Evolutionary conservation across 139 green algal species (phyloP).

Genomic region (Auxenochlorella protothecoides): DNA sequence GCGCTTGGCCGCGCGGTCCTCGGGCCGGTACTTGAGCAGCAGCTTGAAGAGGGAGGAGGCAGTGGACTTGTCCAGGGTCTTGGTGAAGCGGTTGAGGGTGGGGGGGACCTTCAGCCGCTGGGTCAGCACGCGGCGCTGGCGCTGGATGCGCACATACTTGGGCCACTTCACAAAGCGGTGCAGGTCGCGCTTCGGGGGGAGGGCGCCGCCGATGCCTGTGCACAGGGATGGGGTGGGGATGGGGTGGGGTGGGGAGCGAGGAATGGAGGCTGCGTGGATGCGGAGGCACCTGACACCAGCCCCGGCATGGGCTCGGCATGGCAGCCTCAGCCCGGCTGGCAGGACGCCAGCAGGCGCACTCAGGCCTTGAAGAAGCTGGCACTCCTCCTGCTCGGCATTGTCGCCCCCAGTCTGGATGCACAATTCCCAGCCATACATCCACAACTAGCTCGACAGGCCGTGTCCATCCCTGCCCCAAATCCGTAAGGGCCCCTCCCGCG

Average conservation of each 20-base stretch:
- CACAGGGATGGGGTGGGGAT: not conserved
- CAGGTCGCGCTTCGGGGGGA: conserved; percentile 82
- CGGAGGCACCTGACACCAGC: not conserved
- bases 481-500: not conserved
- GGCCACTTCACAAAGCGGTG: conserved; percentile 98
- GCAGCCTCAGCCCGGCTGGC: not conserved
- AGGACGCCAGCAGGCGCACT: not conserved
- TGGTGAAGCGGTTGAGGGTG: conserved; percentile 78
- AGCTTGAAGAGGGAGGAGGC: conserved; percentile 94
- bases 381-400: not conserved
- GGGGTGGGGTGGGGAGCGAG: not conserved
- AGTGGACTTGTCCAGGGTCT: conserved; percentile 83
- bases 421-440: not conserved
- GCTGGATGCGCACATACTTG: conserved; percentile 97
- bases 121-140: conserved; percentile 87
- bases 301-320: not conserved
- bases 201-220: conserved; percentile 69
- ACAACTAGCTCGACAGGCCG: not conserved
- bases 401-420: not conserved
- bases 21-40: conserved; percentile 95
- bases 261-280: not conserved
- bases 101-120: conserved; percentile 88
- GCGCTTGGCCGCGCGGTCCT: conserved; percentile 95
- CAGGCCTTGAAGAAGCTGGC: not conserved
- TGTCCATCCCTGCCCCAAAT: not conserved